A percentile compares a stretch with the other conserved stretches of the same genome.
phyloP scores from a whole-genome alignment of 257 asterid species.

The Nicotiana obtusifolia region DNA sequence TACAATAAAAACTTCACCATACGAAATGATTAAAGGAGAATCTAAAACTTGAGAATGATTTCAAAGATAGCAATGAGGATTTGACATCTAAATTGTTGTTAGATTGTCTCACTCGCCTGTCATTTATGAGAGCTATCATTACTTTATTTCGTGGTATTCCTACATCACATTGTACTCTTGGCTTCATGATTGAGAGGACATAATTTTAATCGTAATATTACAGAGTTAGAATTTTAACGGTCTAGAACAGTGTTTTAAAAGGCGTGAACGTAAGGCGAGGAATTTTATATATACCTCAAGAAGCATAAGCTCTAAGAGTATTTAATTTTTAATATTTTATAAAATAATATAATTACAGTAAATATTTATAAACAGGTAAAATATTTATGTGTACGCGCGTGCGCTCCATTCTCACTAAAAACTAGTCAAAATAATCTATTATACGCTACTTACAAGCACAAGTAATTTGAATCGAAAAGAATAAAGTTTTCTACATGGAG shows the following conservation, averaged over 20 bases:
- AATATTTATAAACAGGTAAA: too few relatives aligned
- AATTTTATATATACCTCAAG: too few relatives aligned
- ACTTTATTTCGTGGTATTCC: background rate
- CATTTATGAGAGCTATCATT: background rate
- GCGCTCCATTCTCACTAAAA: too few relatives aligned
- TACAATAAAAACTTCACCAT: background rate
- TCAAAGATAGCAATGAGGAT: background rate
- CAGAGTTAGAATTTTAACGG: background rate
- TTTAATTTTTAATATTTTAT: too few relatives aligned
- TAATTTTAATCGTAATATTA: background rate
- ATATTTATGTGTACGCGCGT: too few relatives aligned
- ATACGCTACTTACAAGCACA: too few relatives aligned
- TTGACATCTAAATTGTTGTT: background rate
- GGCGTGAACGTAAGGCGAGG: too few relatives aligned
- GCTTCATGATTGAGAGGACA: background rate
- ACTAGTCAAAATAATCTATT: too few relatives aligned
- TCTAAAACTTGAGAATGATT: background rate
- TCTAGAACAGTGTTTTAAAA: background rate
- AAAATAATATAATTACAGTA: too few relatives aligned
- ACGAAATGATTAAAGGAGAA: background rate
- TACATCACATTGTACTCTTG: background rate
- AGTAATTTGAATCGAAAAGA: too few relatives aligned
- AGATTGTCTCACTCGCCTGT: background rate
- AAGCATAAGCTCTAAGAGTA: too few relatives aligned
- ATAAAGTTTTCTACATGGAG: too few relatives aligned